Conservation (phyloP, 1,139 yeast genomes). For the Candida buenavistaensis region DNA sequence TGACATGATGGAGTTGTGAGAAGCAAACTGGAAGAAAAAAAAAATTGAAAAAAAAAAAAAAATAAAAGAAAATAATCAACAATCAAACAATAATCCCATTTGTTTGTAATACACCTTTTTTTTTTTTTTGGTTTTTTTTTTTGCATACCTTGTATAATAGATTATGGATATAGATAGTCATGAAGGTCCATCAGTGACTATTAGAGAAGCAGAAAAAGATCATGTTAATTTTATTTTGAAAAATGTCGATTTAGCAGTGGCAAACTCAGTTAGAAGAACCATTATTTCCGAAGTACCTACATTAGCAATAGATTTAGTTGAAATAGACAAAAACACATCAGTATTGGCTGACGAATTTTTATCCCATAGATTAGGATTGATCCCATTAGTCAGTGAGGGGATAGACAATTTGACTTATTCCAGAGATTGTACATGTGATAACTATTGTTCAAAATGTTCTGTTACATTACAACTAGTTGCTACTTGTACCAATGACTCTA, state of each 20-base stretch:
- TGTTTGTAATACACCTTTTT: too few species aligned
- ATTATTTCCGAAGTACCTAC: slow-evolving; percentile 98
- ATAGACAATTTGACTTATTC: slow-evolving; percentile 80
- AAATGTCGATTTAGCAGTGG: slow-evolving; percentile 86
- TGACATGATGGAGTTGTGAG: slow-evolving; percentile 12
- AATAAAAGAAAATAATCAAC: slow-evolving; percentile 1
- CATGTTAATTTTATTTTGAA: slow-evolving; percentile 87
- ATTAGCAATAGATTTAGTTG: slow-evolving; percentile 91
- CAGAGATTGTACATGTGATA: slow-evolving; percentile 96
- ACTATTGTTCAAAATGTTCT: slow-evolving; percentile 92
- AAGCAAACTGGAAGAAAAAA: neutral
- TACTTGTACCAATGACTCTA: slow-evolving; percentile 81
- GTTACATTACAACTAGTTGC: slow-evolving; percentile 86
- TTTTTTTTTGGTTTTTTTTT: too few species aligned
- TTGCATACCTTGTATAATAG: slow-evolving; percentile 1
- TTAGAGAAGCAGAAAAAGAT: slow-evolving; percentile 80
- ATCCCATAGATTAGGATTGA: slow-evolving; percentile 87
- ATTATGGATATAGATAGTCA: slow-evolving; percentile 41
- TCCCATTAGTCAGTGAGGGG: slow-evolving; percentile 83
- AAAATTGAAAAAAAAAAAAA: slow-evolving; percentile 1
- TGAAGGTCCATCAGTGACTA: slow-evolving; percentile 76
- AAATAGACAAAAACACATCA: slow-evolving; percentile 88
- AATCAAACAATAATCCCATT: slow-evolving; percentile 4
- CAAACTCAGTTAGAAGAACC: slow-evolving; percentile 87
- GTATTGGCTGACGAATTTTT: slow-evolving; percentile 96